Evolutionary conservation across 2,329 filamentous ascomycete genomes (phyloP), one percentile per base, ranked within the genome.

Genomic region (Emericellopsis cladophorae): DNA sequence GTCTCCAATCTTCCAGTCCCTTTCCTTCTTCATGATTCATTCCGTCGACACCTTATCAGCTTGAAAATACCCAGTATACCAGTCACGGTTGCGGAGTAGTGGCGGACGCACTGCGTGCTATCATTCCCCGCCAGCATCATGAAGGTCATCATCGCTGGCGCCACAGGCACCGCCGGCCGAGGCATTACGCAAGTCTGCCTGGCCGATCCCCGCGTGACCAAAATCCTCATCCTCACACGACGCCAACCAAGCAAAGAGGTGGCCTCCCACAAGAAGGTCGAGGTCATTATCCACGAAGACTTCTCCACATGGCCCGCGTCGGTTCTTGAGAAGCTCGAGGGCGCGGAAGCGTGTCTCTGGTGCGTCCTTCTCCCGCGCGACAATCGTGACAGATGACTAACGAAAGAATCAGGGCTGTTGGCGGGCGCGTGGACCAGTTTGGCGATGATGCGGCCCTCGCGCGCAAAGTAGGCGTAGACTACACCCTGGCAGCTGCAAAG

Each of bases 271-370:
- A 53, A 64, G n/a, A 77, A 78, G 49, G 52, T 70, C 6, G 64
- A 68, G 14, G 63, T 68, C 12, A 53, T 72, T 32, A 55, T 72
- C 47, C 60, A 72, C 46, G 57, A 68, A 12, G 70, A 79, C 51
- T 79, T 79, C 54, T 59, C 63, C 7, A 49, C 56, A 1, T 78
- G 72, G 48, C 64, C 73, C 1, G 54, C 55, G 7, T 56, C 55
- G 4, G 39, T 61, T 23, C 42, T 62, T 42, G 44, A 45, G 34
- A 48, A 49, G 21, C 61, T 61, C 1, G 54, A 65, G 11, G 78
- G 74, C 14, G 76, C 76, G 0, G 66, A 76, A 36, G 78, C 71
- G 1, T 80, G 75, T 49, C 66, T 84, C 22, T 84, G 80, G 80
- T 79, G 71, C 32, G 66, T 67, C 9, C 15, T 14, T 8, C 18